phyloP scores from a whole-genome alignment of 2,329 filamentous ascomycete genomes.

The Cordyceps pruinosa region DNA sequence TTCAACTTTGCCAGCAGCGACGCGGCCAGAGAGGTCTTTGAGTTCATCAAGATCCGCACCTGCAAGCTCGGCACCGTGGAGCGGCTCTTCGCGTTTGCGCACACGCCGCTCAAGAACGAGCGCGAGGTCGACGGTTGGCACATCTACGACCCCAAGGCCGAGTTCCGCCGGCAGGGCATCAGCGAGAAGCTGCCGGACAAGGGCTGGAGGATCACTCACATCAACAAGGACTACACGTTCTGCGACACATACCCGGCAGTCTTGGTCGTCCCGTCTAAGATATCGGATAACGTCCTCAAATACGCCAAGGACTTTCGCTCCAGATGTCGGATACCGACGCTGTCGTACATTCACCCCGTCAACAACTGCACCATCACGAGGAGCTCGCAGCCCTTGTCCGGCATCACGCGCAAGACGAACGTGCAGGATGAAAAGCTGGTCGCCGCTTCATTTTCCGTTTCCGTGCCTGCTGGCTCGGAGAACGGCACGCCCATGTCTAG shows the following conservation, averaged over 20 bases:
- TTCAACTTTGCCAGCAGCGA: constrained; percentile 76
- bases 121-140: constrained; percentile 71
- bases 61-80: constrained; percentile 79
- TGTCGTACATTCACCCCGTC: constrained; percentile 91
- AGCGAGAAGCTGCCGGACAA: constrained; percentile 69
- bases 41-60: constrained; percentile 73
- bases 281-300: constrained; percentile 95
- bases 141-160: constrained; percentile 75
- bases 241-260: constrained; percentile 87
- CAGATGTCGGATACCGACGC: constrained; percentile 74
- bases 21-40: constrained; percentile 76
- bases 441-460: constrained; percentile 71
- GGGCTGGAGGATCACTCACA: constrained; percentile 82
- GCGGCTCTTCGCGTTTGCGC: constrained; percentile 85
- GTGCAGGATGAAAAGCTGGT: constrained; percentile 94
- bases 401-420: constrained; percentile 79
- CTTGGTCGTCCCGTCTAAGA: constrained; percentile 75
- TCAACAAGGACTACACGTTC: constrained; percentile 86
- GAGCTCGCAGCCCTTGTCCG: constrained; percentile 86
- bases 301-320: constrained; percentile 89
- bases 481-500: constrained; percentile 34
- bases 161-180: constrained; percentile 84
- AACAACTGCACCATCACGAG: constrained; percentile 97
- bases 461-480: constrained; percentile 27
- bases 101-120: constrained; percentile 68